A percentile compares a stretch with the other conserved stretches of the same genome.
Conservation (phyloP, 2,329 filamentous ascomycete genomes). For the Fusarium sp. region DNA sequence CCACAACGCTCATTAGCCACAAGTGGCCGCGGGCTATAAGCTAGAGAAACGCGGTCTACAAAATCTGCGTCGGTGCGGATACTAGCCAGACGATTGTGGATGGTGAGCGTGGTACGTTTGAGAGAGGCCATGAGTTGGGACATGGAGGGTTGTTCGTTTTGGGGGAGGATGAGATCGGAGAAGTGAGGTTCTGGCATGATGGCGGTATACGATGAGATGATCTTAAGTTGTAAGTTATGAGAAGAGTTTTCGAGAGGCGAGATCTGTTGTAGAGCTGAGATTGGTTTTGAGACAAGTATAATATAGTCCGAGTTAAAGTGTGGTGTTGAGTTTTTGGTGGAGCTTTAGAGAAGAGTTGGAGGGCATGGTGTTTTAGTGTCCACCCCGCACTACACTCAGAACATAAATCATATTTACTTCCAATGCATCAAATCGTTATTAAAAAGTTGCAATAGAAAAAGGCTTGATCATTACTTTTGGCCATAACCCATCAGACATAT, state of each 20-base stretch:
- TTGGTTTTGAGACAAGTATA: neutral
- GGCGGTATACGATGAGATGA: neutral
- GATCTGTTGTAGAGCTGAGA: neutral
- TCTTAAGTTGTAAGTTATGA: no score
- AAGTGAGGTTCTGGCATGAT: slow-evolving; percentile 44
- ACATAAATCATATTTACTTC: neutral
- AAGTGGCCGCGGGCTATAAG: slow-evolving; percentile 70
- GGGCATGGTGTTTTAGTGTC: slow-evolving; percentile 17
- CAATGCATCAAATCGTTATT: neutral
- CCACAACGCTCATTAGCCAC: slow-evolving; percentile 96
- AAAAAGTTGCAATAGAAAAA: neutral
- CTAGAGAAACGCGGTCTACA: slow-evolving; percentile 69
- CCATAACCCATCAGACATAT: slow-evolving; percentile 25
- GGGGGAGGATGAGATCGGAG: slow-evolving; percentile 62
- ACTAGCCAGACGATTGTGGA: slow-evolving; percentile 83
- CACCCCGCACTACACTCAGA: slow-evolving; percentile 22
- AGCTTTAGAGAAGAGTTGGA: slow-evolving; percentile 10
- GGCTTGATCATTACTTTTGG: slow-evolving; percentile 30
- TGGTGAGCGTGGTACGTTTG: slow-evolving; percentile 79
- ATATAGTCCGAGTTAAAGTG: neutral
- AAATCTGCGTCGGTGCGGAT: slow-evolving; percentile 83
- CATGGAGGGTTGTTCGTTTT: slow-evolving; percentile 74
- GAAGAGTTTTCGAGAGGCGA: neutral
- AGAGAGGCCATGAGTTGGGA: slow-evolving; percentile 77
- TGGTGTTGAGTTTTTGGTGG: slow-evolving; percentile 37